phyloP scores from a whole-genome alignment of 1,139 yeast genomes.

The Geotrichum klebahnii region DNA sequence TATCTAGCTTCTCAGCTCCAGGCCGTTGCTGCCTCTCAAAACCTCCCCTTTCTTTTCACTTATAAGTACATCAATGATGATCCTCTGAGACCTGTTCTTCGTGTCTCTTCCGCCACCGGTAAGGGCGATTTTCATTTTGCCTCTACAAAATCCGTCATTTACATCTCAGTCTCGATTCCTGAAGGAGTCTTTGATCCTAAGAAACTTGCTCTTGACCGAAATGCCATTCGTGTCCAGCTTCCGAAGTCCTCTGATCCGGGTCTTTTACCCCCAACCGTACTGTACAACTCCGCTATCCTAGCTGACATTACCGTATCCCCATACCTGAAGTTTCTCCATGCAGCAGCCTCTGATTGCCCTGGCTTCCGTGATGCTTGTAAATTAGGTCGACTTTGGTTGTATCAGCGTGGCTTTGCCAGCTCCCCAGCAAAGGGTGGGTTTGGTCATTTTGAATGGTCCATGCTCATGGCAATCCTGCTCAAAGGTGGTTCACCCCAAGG shows the following conservation, averaged over 20 bases:
- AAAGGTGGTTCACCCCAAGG: slow-evolving; percentile 81
- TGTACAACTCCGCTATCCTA: slow-evolving; percentile 75
- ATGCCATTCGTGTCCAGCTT: slow-evolving; percentile 52
- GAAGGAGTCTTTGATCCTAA: slow-evolving; percentile 65
- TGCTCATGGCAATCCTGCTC: slow-evolving; percentile 72
- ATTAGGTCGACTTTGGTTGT: slow-evolving; percentile 83
- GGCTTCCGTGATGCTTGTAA: slow-evolving; percentile 87
- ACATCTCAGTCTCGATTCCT: slow-evolving; percentile 70
- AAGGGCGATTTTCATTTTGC: slow-evolving; percentile 50
- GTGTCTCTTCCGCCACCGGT: slow-evolving; percentile 24
- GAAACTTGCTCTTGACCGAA: slow-evolving; percentile 70
- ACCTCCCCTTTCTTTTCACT: slow-evolving; percentile 46
- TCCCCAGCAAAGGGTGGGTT: slow-evolving; percentile 60
- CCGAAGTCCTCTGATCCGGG: slow-evolving; percentile 29
- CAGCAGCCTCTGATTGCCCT: slow-evolving; percentile 69
- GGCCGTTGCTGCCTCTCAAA: slow-evolving; percentile 50
- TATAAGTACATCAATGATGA: slow-evolving; percentile 51
- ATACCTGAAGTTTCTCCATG: slow-evolving; percentile 69
- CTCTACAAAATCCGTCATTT: slow-evolving; percentile 67
- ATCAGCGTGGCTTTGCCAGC: slow-evolving; percentile 77
- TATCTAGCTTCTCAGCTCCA: slow-evolving; percentile 65
- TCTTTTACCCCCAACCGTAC: slow-evolving; percentile 70
- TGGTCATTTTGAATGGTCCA: slow-evolving; percentile 86
- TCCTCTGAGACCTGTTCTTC: slow-evolving; percentile 36
- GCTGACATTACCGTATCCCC: slow-evolving; percentile 65